Base-by-base conservation (phyloP, 2,329 filamentous ascomycete species). In the Aciculosporium take region DNA sequence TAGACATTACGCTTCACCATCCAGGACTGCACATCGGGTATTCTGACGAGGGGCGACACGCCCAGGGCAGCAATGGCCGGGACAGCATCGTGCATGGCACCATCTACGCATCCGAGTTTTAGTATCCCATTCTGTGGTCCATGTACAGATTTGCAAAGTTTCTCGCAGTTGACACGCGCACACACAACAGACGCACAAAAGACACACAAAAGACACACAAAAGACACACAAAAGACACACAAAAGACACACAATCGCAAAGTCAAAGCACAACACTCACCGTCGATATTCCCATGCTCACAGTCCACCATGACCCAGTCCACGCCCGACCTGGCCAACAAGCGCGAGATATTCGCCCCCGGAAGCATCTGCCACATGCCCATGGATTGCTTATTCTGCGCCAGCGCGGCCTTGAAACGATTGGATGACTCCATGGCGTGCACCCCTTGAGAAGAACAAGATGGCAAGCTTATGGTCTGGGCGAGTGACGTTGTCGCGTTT, bases 261-360 rank as follows among this genome's bases (percentile, higher is more conserved):
- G 20, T 12, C 18, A 34, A 6, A n/a, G 5, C 12, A 6, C 28
- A 30, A 31, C 21, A 39, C 50, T 27, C 50, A 65, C 63, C 69
- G 29, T 67, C 66, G 44, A 72, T 59, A 46, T 67, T 69, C 7
- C 70, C 70, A 49, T 73, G 70, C 49, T 71, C 71, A 42, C 68
- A 69, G 46, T 71, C 71, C 39, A 73, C 72, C 56, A 81, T 64
- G 8, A 84, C 72, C 68, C 79, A 82, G 53, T 83, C 79, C 1
- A 79, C 67, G 1, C 76, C 79, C 1, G 70, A 60, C 41, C 74
- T 64, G 2, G 80, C 77, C 37, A 84, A 61, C 15, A 68, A 57
- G 40, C 76, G 66, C 5, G 75, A 74, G 10, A 79, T 60, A 46
- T 79, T 78, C 34, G 68, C 64, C 0, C 74, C 72, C 0, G 76